Evolutionary conservation across 2,329 filamentous ascomycete genomes (phyloP).

Genomic region (Stenocarpella maydis): DNA sequence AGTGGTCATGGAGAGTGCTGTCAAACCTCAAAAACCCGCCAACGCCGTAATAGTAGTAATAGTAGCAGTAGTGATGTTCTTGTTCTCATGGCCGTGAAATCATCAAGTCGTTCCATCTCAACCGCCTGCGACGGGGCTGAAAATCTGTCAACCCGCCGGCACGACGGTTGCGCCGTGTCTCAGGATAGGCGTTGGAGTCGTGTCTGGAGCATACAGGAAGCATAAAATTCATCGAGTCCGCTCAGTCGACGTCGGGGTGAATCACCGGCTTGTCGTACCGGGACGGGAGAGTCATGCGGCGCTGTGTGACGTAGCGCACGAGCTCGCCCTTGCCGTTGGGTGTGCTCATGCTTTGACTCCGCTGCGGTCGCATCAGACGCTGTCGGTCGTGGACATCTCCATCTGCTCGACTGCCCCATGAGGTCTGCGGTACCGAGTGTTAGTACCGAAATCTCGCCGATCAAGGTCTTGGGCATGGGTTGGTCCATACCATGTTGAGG

Average conservation of each 20-base stretch:
- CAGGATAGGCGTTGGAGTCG: background rate
- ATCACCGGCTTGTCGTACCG: conserved; percentile 37
- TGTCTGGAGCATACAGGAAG: background rate
- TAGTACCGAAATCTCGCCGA: conserved; percentile 16
- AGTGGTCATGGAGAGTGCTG: conserved; percentile 33
- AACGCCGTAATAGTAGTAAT: conserved; percentile 29
- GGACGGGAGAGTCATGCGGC: conserved; percentile 45
- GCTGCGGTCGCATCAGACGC: conserved; percentile 65
- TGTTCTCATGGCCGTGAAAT: conserved; percentile 36
- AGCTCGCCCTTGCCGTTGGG: conserved; percentile 53
- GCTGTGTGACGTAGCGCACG: conserved; percentile 54
- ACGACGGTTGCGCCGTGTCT: background rate
- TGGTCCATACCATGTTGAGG: conserved; percentile 76
- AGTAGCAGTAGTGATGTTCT: conserved; percentile 19
- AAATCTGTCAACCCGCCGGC: background rate
- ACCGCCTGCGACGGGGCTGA: background rate
- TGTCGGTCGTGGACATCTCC: conserved; percentile 84
- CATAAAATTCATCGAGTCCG: background rate
- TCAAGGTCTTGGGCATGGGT: background rate
- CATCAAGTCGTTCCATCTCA: conserved; percentile 33
- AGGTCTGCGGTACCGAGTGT: conserved; percentile 68
- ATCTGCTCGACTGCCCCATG: conserved; percentile 93
- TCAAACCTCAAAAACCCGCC: conserved; percentile 34
- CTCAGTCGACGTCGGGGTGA: conserved; percentile 17
- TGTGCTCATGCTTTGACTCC: conserved; percentile 51